Base-by-base conservation (phyloP, 805 yeast genomes). In the Candida montana region DNA sequence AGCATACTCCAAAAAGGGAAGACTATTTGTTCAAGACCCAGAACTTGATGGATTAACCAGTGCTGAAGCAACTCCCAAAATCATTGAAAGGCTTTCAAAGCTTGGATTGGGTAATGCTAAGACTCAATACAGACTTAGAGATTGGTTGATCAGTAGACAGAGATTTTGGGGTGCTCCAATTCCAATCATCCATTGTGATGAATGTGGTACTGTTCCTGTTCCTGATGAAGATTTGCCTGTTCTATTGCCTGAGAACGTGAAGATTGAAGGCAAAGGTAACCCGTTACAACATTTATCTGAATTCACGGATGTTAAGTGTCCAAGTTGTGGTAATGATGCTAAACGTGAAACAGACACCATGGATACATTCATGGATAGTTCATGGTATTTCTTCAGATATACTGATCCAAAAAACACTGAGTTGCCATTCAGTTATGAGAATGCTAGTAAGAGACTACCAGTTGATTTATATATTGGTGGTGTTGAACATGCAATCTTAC, bases 81-180 rank as follows among this genome's bases (percentile, higher is more conserved):
- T 87, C 20, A 58, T 72, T 0, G 50, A 63, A 1, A 57, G 63
- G 11, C 62, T 89, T n/a, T 60, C 55, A 15, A 37, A 50, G 0
- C 37, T 45, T 0, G 61, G 63, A 0, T 31, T 60, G 2, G 96
- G 91, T 0, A 49, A 62, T 1, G 44, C 51, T 3, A 67, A 74
- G 4, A 69, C 72, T 0, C 80, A 80, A 48, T 82, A 71, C 54
- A 75, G 81, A 49, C 65, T 93, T 23, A 73, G 97, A 51, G 99
- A 93, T 58, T 93, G 99, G 99, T 72, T 93, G 21, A 83, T 93
- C 35, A 83, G 95, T 54, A 76, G 99, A 57, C 99, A 93, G 62
- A 68, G 99, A 45, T 91, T 84, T 62, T 93, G 99, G 99, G 99
- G 99, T 20, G 93, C 97, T 0, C 99, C 99, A 2, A 93, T 93